phyloP scores from a whole-genome alignment of 768 basidiomycete species.

The Stropharia rugosoannulata region DNA sequence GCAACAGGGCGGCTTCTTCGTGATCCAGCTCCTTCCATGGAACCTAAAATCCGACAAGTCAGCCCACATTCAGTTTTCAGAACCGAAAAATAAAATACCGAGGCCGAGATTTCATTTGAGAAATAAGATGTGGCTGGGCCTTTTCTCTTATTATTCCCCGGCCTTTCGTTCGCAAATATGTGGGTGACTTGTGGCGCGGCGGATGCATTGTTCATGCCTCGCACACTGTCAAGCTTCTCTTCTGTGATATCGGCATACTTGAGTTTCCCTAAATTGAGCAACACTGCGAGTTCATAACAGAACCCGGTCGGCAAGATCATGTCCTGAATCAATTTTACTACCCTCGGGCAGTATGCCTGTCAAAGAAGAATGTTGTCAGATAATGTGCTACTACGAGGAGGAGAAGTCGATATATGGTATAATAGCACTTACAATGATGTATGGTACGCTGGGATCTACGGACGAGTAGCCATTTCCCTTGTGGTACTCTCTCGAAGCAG shows the following conservation, averaged over 20 bases:
- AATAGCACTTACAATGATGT: not conserved
- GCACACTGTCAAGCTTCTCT: slow-evolving; percentile 17
- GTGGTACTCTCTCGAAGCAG: not conserved
- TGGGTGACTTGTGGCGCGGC: slow-evolving; percentile 10
- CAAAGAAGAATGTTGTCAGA: not conserved
- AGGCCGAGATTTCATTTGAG: slow-evolving; percentile 22
- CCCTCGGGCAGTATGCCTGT: slow-evolving; percentile 14
- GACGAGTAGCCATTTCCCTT: not conserved
- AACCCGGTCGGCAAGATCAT: slow-evolving; percentile 12
- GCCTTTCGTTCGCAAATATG: slow-evolving; percentile 6
- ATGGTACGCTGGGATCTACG: not conserved
- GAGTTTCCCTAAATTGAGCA: slow-evolving; percentile 24
- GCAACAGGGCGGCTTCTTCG: slow-evolving; percentile 41
- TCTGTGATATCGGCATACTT: slow-evolving; percentile 28
- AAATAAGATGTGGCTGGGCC: slow-evolving; percentile 1
- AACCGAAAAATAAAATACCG: slow-evolving; percentile 8
- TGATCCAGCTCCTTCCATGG: slow-evolving; percentile 64
- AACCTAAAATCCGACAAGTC: slow-evolving; percentile 33
- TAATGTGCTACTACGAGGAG: not conserved
- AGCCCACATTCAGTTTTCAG: not conserved
- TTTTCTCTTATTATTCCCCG: not conserved
- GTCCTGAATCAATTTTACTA: slow-evolving; percentile 7
- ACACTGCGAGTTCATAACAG: slow-evolving; percentile 43
- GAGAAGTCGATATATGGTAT: not conserved
- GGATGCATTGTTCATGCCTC: slow-evolving; percentile 9